Evolutionary conservation across 768 basidiomycete species (phyloP), one percentile per base, ranked within the genome.

Genomic region (Trametes cubensis): DNA sequence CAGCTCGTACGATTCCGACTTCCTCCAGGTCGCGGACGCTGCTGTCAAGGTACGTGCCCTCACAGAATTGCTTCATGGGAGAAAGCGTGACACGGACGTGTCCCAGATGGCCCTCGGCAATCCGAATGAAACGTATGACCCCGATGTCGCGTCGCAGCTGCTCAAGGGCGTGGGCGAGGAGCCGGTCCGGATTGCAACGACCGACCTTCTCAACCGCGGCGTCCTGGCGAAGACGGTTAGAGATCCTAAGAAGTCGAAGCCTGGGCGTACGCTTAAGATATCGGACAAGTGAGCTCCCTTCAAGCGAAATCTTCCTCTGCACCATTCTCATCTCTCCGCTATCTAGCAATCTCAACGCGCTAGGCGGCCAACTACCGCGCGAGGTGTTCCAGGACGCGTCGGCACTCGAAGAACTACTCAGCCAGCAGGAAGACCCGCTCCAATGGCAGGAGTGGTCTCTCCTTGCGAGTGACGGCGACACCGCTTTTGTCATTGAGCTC

Each of bases 381-480:
- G 88, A 92, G 52, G 77, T 88, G 21, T 89, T 86, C 67, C 83
- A 86, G 63, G 92, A 94, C 69, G 90, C 93, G 2, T 70, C 77
- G 23, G 78, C 83, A 15, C 72, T 92, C 38, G 86, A 90, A 58
- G 84, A 86, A 6, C 73, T 85, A 15, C 79, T 82, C 23, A 67
- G 47, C 15, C 60, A 73, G 25, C 79, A 80, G 44, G 80, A 81
- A 13, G 76, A 80, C 20, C 18, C 26, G 10, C 25, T 55, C 3
- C 52, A 61, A 1, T 89, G 85, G 82, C 81, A 85, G 48, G 86
- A 89, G 57, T 97, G 95, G 94, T 85, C 91, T 0, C 71, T 93
- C 48, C 77, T 89, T 30, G 85, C 92, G 4, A 84, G 84, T 3
- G 93, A 94, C 65, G 94, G 95, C 8, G 92, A 95, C 65, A 79